Conservation (phyloP, 768 basidiomycete genomes). For the Boletellus emodensis region DNA sequence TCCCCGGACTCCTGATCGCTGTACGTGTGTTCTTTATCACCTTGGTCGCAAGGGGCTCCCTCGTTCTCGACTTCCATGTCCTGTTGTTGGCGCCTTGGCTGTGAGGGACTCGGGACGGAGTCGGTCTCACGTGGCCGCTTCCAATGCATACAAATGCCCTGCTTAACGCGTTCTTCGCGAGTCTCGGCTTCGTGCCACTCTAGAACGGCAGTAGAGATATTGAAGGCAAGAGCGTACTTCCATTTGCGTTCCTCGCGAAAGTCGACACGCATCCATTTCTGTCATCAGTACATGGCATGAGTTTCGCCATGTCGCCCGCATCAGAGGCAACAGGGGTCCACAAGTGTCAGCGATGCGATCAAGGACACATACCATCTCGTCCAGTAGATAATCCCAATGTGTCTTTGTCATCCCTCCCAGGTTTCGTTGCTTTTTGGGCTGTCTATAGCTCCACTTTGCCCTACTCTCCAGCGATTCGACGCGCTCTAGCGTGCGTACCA, state of each 20-base stretch:
- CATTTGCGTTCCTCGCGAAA: constrained; percentile 92
- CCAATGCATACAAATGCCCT: constrained; percentile 69
- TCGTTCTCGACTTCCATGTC: constrained; percentile 32
- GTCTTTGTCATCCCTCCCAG: constrained; percentile 72
- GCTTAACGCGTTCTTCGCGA: constrained; percentile 57
- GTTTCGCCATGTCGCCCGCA: not conserved
- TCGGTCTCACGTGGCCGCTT: constrained; percentile 41
- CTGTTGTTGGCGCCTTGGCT: constrained; percentile 33
- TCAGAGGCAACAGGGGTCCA: not conserved
- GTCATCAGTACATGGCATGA: constrained; percentile 11
- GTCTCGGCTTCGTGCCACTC: constrained; percentile 81
- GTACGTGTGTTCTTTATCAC: constrained; percentile 22
- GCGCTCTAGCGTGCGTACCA: constrained; percentile 76
- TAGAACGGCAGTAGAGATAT: constrained; percentile 74
- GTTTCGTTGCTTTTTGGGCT: constrained; percentile 90
- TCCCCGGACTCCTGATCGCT: constrained; percentile 44
- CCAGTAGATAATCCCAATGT: constrained; percentile 94
- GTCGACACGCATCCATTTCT: constrained; percentile 98
- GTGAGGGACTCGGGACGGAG: constrained; percentile 3
- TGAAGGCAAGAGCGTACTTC: constrained; percentile 84
- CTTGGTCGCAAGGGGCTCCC: constrained; percentile 14
- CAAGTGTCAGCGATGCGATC: not conserved
- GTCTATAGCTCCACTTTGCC: constrained; percentile 86
- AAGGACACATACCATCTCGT: constrained; percentile 77
- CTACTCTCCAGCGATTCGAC: constrained; percentile 79